Percentiles rank a stretch among this genome's conserved stretches.
phyloP scores from a whole-genome alignment of 2,329 filamentous ascomycete genomes.

The Ascosphaera aggregata region DNA sequence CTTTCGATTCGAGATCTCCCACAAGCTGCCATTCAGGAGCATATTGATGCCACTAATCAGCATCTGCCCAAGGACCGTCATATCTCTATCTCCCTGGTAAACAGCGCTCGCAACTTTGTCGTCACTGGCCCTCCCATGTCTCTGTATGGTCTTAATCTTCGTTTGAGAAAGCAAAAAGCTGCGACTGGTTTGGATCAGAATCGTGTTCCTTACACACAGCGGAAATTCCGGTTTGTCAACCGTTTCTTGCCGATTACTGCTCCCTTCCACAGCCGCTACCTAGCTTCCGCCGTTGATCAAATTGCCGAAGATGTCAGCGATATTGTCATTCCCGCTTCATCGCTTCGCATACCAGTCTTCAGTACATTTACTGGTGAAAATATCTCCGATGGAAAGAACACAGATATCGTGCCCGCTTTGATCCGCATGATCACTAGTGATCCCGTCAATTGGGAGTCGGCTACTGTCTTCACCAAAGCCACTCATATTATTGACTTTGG shows the following conservation, averaged over 20 bases:
- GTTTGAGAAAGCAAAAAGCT: conserved; percentile 89
- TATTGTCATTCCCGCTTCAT: conserved; percentile 47
- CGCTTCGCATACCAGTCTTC: conserved; percentile 65
- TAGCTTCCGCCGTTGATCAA: conserved; percentile 55
- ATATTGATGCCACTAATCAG: conserved; percentile 91
- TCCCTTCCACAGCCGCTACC: conserved; percentile 93
- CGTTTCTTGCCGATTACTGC: conserved; percentile 94
- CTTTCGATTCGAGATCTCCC: conserved; percentile 88
- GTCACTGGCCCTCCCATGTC: conserved; percentile 92
- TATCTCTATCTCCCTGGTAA: conserved; percentile 85
- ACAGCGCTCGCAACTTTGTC: conserved; percentile 92
- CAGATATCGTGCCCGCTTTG: conserved; percentile 66
- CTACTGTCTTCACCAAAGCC: conserved; percentile 70
- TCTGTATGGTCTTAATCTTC: conserved; percentile 83
- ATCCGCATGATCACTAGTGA: conserved; percentile 88
- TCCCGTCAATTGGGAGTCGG: conserved; percentile 86
- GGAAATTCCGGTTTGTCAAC: conserved; percentile 91
- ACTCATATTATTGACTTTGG: conserved; percentile 95
- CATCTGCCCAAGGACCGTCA: conserved; percentile 83
- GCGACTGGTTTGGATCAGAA: conserved; percentile 94
- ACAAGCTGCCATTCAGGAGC: conserved; percentile 70
- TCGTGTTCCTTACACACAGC: conserved; percentile 78
- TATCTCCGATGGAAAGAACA: conserved; percentile 42
- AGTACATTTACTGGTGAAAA: conserved; percentile 80
- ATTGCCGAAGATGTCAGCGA: conserved; percentile 76